Evolutionary conservation across 768 basidiomycete species (phyloP), one percentile per base, ranked within the genome.

Genomic region (Mycena crocata): DNA sequence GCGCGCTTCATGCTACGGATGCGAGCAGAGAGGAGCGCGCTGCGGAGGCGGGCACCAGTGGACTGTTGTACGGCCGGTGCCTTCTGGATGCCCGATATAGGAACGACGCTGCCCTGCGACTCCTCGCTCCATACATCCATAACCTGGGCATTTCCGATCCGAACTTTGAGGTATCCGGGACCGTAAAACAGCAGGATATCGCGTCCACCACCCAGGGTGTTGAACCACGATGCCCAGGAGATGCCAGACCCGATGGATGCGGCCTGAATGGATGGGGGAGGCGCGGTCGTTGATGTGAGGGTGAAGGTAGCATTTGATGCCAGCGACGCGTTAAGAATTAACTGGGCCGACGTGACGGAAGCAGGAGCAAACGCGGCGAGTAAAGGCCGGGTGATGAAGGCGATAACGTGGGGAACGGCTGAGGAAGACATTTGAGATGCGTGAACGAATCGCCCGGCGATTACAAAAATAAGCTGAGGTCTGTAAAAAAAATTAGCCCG

Each of bases 341-440:
- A 34, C 48, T 57, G 58, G 2, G 64, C 64, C 23, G 64, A 50
- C 0, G 59, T 32, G 3, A 69, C 64, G 9, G 52, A 49, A 32
- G 63, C 40, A 12, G 64, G 59, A 4, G 64, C 12, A 13, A 42
- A 58, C 23, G 30, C 42, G 26, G 48, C 5, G 30, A 54, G 19
- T 19, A 69, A 39, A 28, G 68, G 64, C 42, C 55, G 32, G n/a
- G 68, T 69, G 40, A 69, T 59, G 68, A 55, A 69, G n/a, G 56
- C 42, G 32, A 69, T 52, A 48, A 66, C 52, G 37, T 62, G 68
- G 51, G 68, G 48, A 32, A 69, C 35, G 59, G 68, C 42, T 13
- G 62, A 59, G 35, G 68, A 52, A 46, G 68, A 65, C 63, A 69
- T 65, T n/a, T n/a, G n/a, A 23, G 42, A 19, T 19, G 21, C 51